Conservation (phyloP, 2,329 filamentous ascomycete genomes). For the Boeremia exigua region DNA sequence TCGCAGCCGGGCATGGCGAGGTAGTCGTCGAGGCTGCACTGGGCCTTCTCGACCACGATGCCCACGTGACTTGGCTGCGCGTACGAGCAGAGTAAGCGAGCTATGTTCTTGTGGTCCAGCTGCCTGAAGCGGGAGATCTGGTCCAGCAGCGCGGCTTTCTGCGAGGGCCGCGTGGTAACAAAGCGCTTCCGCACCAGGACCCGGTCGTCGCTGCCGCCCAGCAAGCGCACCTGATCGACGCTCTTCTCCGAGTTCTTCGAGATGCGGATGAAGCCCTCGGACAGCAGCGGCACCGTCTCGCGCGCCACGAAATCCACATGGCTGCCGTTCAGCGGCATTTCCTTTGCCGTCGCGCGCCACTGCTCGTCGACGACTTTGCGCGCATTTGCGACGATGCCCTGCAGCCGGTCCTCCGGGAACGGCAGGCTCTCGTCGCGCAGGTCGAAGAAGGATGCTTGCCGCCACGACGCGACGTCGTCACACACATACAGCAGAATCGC, state of each 20-base stretch:
- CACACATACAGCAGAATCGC: conserved; percentile 48
- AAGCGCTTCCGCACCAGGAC: conserved; percentile 47
- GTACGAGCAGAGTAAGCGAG: conserved; percentile 48
- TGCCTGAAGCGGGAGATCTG: conserved; percentile 48
- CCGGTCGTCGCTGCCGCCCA: conserved; percentile 43
- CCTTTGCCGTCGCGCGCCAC: conserved; percentile 50
- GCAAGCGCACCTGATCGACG: conserved; percentile 45
- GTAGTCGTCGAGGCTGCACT: conserved; percentile 49
- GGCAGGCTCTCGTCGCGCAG: conserved; percentile 48
- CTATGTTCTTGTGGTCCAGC: conserved; percentile 49
- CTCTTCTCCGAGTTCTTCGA: conserved; percentile 45
- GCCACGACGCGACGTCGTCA: conserved; percentile 49
- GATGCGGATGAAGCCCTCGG: conserved; percentile 38
- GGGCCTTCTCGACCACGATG: conserved; percentile 42
- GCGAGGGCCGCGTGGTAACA: conserved; percentile 41
- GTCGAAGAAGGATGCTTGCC: conserved; percentile 47
- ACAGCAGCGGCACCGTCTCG: conserved; percentile 47
- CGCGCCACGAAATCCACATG: conserved; percentile 47
- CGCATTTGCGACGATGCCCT: conserved; percentile 47
- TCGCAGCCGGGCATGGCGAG: conserved; percentile 39
- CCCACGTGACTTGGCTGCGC: conserved; percentile 46
- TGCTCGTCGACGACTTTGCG: conserved; percentile 48
- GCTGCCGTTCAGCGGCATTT: conserved; percentile 44
- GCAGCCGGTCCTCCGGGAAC: conserved; percentile 45
- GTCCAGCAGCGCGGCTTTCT: conserved; percentile 44